Base-by-base conservation (phyloP, 805 yeast species). In the Metschnikowia reukaufii region DNA sequence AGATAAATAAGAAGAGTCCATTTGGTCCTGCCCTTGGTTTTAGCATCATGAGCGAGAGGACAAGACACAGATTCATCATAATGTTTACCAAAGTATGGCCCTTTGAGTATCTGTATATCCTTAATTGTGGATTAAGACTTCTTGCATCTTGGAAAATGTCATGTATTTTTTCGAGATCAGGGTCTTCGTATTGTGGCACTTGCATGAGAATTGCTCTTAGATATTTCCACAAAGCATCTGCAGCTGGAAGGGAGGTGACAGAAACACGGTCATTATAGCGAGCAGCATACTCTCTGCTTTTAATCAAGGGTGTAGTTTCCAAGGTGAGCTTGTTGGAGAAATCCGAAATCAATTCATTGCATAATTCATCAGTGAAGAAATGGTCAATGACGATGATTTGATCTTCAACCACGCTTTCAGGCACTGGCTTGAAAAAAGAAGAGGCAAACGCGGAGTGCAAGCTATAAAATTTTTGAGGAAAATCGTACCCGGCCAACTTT, bases 1-100 rank as follows among this genome's bases (percentile, higher is more conserved):
- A 82, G 62, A 55, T 82, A 82, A 1, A 82, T 66, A 33, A 82
- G 62, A 18, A 82, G 59, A 0, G 88, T 82, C 86, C 86, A 82
- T 52, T 66, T 72, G 0, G 86, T 81, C 10, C 40, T 53, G 0
- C 82, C 81, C 21, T 49, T 54, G 13, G 21, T 9, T 1, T 56
- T 60, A 15, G 62, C 58, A 9, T 64, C 61, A 9, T 56, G 60
- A 8, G 59, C 54, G 7, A 59, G 42, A 1, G 62, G 54, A 25
- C 70, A 68, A 3, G 50, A 48, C 4, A 79, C 83, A 6, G 79
- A 67, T 40, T 82, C 86, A 54, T 82, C 88, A 54, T 80, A 81
- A 56, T 82, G 87, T 50, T 74, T 68, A 3, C 78, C 82, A 54
- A 82, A 82, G 56, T 73, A 49, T 82, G 86, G 0, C 85, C 85